Conservation (phyloP, 306 rosid species). For the Gastrolobium bilobum region DNA sequence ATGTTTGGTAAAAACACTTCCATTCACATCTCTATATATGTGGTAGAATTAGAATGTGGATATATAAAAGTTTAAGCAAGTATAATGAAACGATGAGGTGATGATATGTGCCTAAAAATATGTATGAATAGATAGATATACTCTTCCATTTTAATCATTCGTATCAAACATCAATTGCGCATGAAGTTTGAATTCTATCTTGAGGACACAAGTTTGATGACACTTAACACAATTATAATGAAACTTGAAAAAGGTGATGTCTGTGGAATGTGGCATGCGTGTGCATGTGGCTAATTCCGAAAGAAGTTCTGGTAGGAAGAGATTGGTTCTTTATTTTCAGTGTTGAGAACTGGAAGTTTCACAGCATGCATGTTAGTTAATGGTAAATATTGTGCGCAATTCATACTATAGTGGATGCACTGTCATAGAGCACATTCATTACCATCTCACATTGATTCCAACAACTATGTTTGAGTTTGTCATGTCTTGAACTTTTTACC, state of each 20-base stretch:
- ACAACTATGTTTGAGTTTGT: slow-evolving; percentile 29
- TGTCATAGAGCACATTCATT: slow-evolving; percentile 49
- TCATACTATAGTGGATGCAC: slow-evolving; percentile 38
- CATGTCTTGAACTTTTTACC: slow-evolving; percentile 34
- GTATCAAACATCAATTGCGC: no score
- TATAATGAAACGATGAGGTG: no score
- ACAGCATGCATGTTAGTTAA: slow-evolving; percentile 20
- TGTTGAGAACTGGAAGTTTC: neutral
- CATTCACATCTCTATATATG: no score
- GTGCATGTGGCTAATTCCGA: slow-evolving; percentile 13
- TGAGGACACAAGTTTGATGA: no score
- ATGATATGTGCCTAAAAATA: no score
- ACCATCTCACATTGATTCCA: slow-evolving; percentile 33
- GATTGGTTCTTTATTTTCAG: slow-evolving; percentile 1
- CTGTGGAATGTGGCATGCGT: neutral
- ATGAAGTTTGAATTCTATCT: no score
- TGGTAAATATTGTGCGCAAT: slow-evolving; percentile 39
- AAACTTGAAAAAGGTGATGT: neutral
- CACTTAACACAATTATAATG: neutral
- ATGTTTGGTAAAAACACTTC: no score
- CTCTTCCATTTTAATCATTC: no score
- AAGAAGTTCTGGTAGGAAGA: neutral
- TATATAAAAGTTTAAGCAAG: no score
- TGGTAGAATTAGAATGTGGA: no score
- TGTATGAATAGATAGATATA: no score